Conservation (phyloP, 2,329 filamentous ascomycete species). For the Botryotinia calthae region DNA sequence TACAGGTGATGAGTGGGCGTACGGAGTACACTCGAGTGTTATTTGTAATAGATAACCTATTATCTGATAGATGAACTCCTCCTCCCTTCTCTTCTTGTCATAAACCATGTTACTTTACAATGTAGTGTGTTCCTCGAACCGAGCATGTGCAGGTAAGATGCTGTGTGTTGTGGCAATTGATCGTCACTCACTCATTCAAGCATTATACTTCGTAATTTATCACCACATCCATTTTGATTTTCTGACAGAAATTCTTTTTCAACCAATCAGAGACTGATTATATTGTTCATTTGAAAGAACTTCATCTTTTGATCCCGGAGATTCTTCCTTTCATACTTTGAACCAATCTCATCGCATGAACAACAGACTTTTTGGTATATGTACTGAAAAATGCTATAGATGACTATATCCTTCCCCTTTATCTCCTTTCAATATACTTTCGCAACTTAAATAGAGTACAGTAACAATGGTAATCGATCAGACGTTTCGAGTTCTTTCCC, state of each 20-base stretch:
- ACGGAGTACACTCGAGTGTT: background rate
- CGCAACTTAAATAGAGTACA: background rate
- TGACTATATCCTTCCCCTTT: background rate
- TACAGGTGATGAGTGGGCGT: background rate
- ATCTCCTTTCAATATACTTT: background rate
- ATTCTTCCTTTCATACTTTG: background rate
- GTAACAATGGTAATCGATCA: background rate
- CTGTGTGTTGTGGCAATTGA: constrained; percentile 7
- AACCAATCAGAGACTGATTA: background rate
- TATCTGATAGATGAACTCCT: background rate
- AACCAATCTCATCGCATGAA: background rate
- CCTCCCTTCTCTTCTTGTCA: background rate
- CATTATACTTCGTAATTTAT: background rate
- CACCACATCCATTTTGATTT: background rate
- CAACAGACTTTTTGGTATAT: background rate
- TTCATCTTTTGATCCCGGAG: background rate
- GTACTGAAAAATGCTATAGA: background rate
- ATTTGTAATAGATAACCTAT: background rate
- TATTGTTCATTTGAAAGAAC: background rate
- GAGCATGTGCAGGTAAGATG: background rate
- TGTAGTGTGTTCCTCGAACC: background rate
- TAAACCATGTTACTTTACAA: background rate
- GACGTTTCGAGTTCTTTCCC: background rate
- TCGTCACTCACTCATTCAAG: background rate
- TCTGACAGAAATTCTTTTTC: background rate